Percentiles rank a stretch among this genome's conserved stretches.
These are phyloP conservation scores for Hypoxylon intermedium DNA, from an alignment of 495 filamentous ascomycete genomes.

Conservation along the genomic window DNA sequence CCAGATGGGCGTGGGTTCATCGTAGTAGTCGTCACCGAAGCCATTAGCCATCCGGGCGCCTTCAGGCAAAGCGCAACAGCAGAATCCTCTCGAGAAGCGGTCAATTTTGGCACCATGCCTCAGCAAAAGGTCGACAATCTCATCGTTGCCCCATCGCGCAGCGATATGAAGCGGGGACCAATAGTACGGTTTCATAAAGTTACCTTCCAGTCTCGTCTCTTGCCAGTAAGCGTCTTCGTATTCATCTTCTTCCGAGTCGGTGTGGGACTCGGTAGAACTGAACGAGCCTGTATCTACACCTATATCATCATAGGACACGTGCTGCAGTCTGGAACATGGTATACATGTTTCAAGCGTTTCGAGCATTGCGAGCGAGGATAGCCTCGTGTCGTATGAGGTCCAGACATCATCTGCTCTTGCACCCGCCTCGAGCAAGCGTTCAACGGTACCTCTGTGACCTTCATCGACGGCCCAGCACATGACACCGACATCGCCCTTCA, in stretches of 20 bases:
- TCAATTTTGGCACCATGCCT: constrained; percentile 40
- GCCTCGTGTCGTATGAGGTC: too few species aligned
- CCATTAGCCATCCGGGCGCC: too few species aligned
- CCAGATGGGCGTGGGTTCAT: constrained; percentile 38
- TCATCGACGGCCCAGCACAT: constrained; percentile 22
- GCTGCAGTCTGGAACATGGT: too few species aligned
- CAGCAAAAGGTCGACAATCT: constrained; percentile 42
- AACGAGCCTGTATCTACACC: too few species aligned
- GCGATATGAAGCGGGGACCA: constrained; percentile 50
- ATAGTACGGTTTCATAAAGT: background rate
- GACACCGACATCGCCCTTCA: background rate
- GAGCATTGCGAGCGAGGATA: too few species aligned
- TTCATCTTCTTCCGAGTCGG: too few species aligned
- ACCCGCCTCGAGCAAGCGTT: constrained; percentile 15
- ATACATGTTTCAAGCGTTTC: too few species aligned
- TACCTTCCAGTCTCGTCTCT: too few species aligned
- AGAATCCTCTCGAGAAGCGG: constrained; percentile 34
- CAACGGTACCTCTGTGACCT: constrained; percentile 13
- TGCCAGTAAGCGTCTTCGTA: too few species aligned
- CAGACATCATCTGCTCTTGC: constrained; percentile 14
- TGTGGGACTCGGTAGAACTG: too few species aligned
- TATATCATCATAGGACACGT: too few species aligned
- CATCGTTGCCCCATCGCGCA: constrained; percentile 41
- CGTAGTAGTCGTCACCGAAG: too few species aligned
- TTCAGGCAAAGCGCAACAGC: constrained; percentile 41